Base-by-base conservation (phyloP, 2,329 filamentous ascomycete genomes). In the Talaromyces funiculosus region DNA sequence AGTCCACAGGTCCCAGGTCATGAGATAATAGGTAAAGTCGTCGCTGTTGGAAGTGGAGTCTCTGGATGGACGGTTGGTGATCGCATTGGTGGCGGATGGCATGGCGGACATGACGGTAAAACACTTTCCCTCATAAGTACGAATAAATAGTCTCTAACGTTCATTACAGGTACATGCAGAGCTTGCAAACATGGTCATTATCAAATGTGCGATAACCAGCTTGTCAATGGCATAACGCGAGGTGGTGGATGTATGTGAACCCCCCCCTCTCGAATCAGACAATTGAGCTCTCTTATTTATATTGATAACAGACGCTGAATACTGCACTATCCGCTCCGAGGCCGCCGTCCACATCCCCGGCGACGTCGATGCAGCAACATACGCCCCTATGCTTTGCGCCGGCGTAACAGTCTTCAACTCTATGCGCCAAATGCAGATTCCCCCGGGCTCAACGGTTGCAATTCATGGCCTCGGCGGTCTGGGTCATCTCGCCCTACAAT, bases 391-490 rank as follows among this genome's bases (percentile, higher is more conserved):
- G 51, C 69, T 72, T 64, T 77, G 75, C 57, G 75, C 71, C 7
- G 75, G 75, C 8, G 73, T 69, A 1, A 76, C 75, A 2, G 71
- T 75, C n/a, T 77, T 71, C 72, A 82, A 81, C 1, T 87, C 88
- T 0, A 75, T 92, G 6, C 82, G 82, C 22, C 42, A 57, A 12
- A 85, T 73, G 53, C 68, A 68, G 60, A 84, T 90, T 4, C 84
- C 85, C 2, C 84, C 87, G 0, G 88, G 87, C 1, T 88, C 88
- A 71, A 80, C 76, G 6, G 87, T 92, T 1, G 89, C 83, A 0
- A 82, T 92, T 53, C 79, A 90, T 14, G 88, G 89, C 2, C 77
- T 91, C 6, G 89, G 89, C 26, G 88, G 88, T 0, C 77, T 91
- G 76, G 0, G 88, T 0, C 88, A 92, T 67, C 85, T 90, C 63